Evolutionary conservation across 177 flowering plant species (phyloP).

Genomic region (Vitis hybrid): DNA sequence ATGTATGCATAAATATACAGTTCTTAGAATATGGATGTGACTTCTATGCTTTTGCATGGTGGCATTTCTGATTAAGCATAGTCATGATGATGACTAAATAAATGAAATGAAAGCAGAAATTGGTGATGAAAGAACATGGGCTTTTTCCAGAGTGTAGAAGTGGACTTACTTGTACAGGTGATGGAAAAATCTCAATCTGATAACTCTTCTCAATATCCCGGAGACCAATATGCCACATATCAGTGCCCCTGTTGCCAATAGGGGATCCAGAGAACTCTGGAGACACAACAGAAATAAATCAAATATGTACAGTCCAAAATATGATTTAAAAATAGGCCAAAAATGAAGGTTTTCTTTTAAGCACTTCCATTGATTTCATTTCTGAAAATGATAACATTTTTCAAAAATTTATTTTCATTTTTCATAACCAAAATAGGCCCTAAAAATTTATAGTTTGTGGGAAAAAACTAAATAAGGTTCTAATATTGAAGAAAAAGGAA

Average conservation of each 20-base stretch:
- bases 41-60: too few species aligned
- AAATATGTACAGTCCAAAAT: background rate
- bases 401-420: too few species aligned
- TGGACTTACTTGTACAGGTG: conserved; percentile 43
- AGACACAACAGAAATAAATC: conserved; percentile 10
- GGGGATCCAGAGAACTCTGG: conserved; percentile 74
- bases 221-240: conserved; percentile 55
- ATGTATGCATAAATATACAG: too few species aligned
- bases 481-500: background rate
- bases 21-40: too few species aligned
- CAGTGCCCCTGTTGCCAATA: conserved; percentile 62
- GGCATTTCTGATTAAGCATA: too few species aligned
- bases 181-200: conserved; percentile 32
- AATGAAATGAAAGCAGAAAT: background rate
- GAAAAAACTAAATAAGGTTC: background rate
- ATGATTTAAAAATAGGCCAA: too few species aligned
- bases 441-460: background rate
- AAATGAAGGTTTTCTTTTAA: too few species aligned
- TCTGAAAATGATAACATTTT: too few species aligned
- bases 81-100: background rate
- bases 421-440: too few species aligned
- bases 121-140: background rate
- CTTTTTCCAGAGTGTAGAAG: background rate
- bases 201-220: conserved; percentile 30
- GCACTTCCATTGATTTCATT: too few species aligned